Conservation (phyloP, 257 asterid species). For the Forsythia viridissima region DNA sequence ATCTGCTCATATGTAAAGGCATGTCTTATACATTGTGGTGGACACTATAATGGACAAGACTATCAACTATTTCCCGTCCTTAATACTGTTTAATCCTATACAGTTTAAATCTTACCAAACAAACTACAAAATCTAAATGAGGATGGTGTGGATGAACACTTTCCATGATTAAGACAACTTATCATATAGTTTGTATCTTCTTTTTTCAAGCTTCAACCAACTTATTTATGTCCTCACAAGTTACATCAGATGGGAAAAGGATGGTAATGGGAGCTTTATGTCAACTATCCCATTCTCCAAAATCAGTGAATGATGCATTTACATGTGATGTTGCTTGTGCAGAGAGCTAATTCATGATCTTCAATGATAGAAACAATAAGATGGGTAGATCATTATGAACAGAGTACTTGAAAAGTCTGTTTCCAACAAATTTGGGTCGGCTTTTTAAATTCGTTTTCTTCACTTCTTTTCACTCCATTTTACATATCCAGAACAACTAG, state of each 20-base stretch:
- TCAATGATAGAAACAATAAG: no score
- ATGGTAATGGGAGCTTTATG: background rate
- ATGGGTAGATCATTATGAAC: conserved; percentile 21
- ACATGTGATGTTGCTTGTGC: background rate
- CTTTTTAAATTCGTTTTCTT: background rate
- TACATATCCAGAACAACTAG: no score
- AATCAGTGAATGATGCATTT: background rate
- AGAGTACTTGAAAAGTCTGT: background rate
- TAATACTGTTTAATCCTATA: no score
- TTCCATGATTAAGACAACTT: background rate
- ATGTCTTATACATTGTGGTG: no score
- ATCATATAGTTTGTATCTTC: background rate
- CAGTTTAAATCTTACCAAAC: background rate
- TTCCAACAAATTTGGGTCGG: background rate
- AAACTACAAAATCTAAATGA: background rate
- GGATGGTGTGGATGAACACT: conserved; percentile 1
- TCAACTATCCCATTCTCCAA: background rate
- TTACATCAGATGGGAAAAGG: background rate
- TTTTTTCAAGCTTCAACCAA: conserved; percentile 21
- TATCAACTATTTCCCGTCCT: background rate
- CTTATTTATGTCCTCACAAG: background rate
- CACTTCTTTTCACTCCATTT: no score
- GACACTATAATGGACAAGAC: no score
- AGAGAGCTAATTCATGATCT: background rate
- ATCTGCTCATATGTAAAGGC: no score